Conservation (phyloP, 2,329 filamentous ascomycete species). For the Sclerotinia glacialis region DNA sequence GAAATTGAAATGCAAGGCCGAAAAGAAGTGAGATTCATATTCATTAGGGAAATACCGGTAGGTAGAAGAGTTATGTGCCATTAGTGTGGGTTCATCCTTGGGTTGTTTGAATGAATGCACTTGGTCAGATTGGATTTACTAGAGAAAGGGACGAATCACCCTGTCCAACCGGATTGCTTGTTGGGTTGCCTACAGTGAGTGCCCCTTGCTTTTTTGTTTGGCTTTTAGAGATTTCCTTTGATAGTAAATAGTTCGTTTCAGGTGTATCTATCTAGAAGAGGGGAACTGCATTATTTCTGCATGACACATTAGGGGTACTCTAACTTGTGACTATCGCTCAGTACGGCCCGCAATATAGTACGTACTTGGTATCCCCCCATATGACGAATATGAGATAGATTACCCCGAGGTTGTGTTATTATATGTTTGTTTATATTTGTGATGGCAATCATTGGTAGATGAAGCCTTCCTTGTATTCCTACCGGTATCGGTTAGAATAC, state of each 20-base stretch:
- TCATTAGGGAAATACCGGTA: background rate
- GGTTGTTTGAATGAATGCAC: background rate
- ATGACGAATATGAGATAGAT: background rate
- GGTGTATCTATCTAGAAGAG: background rate
- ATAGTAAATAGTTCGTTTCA: background rate
- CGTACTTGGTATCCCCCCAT: background rate
- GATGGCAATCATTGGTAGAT: background rate
- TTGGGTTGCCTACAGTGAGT: background rate
- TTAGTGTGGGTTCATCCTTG: background rate
- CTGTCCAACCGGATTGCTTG: background rate
- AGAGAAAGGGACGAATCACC: background rate
- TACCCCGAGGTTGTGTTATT: background rate
- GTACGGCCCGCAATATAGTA: background rate
- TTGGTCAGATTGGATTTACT: background rate
- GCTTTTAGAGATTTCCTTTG: background rate
- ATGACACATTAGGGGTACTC: background rate
- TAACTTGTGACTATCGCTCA: background rate
- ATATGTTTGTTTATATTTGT: background rate
- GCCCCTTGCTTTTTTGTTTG: background rate
- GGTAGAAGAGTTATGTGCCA: background rate
- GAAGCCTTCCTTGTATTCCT: background rate
- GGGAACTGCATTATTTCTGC: constrained; percentile 5
- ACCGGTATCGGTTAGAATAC: background rate
- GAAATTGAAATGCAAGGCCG: background rate
- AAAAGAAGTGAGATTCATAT: too few relatives aligned